These are phyloP conservation scores for Voacanga thouarsii DNA, from an alignment of 257 asterid species.

Conservation along the genomic window DNA sequence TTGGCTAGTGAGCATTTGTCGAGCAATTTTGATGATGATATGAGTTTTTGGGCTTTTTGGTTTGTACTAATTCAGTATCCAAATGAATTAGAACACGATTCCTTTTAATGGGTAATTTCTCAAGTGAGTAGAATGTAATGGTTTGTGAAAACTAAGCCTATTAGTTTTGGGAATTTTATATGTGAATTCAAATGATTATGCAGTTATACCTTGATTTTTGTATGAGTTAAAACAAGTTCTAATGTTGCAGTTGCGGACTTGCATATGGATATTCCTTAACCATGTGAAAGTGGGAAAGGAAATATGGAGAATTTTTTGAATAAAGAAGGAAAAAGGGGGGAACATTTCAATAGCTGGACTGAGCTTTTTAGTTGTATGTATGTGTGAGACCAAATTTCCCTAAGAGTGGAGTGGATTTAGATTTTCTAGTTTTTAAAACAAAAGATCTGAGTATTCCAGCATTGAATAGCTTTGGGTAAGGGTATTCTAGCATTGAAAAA, in stretches of 20 bases:
- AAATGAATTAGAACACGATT: background rate
- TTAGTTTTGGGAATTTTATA: background rate
- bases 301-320: no score
- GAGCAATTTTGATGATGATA: constrained; percentile 77
- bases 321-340: no score
- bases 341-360: no score
- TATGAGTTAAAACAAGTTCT: background rate
- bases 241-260: background rate
- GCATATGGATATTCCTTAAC: background rate
- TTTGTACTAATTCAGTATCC: background rate
- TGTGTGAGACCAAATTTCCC: no score
- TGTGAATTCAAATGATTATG: background rate
- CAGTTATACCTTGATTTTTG: background rate
- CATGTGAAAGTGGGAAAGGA: no score
- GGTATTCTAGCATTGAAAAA: no score
- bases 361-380: no score
- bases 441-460: background rate
- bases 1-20: constrained; percentile 48
- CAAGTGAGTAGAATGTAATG: background rate
- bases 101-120: background rate
- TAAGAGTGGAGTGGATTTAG: no score
- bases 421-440: no score
- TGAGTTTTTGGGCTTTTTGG: constrained; percentile 37
- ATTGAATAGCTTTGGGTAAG: background rate
- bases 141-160: background rate